Percentiles rank a stretch among this genome's conserved stretches.
phyloP scores from a whole-genome alignment of 1,284 basidiomycete species.

The Irpex rosettiformis region DNA sequence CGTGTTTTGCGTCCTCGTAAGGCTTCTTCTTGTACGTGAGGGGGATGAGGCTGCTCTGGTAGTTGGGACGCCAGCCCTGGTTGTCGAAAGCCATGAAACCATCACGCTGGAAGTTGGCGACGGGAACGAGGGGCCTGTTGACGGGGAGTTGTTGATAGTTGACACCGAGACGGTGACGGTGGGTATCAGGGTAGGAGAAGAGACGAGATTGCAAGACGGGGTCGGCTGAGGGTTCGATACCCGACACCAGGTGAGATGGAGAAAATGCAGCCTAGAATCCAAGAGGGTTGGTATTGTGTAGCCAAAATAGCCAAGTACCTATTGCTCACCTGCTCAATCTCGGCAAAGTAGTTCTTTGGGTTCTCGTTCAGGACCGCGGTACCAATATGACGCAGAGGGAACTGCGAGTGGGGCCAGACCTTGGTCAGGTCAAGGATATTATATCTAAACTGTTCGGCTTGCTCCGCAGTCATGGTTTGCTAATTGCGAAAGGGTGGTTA shows the following conservation, averaged over 20 bases:
- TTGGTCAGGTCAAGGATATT: slow-evolving; percentile 91
- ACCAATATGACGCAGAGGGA: slow-evolving; percentile 83
- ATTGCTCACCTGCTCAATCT: slow-evolving; percentile 71
- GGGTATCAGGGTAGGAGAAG: slow-evolving; percentile 95
- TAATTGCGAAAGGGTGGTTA: slow-evolving; percentile 21
- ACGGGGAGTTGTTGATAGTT: slow-evolving; percentile 92
- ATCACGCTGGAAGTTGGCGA: slow-evolving; percentile 87
- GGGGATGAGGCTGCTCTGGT: slow-evolving; percentile 72
- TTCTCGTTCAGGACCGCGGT: slow-evolving; percentile 88
- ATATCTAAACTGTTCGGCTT: slow-evolving; percentile 90
- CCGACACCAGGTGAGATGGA: slow-evolving; percentile 83
- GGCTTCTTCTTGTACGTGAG: slow-evolving; percentile 41
- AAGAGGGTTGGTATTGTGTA: not conserved
- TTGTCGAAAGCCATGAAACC: slow-evolving; percentile 68
- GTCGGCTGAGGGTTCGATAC: slow-evolving; percentile 86
- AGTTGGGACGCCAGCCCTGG: slow-evolving; percentile 84
- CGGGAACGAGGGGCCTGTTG: slow-evolving; percentile 72
- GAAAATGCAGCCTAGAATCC: slow-evolving; percentile 69
- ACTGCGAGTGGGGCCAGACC: slow-evolving; percentile 82
- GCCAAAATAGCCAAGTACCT: not conserved
- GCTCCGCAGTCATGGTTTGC: slow-evolving; percentile 88
- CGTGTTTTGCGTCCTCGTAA: slow-evolving; percentile 55
- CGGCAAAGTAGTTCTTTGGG: slow-evolving; percentile 82
- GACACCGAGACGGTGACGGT: slow-evolving; percentile 80
- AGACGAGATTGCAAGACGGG: slow-evolving; percentile 91